Evolutionary conservation across 164 flowering plant genomes (phyloP).

Genomic region (Piper betle): DNA sequence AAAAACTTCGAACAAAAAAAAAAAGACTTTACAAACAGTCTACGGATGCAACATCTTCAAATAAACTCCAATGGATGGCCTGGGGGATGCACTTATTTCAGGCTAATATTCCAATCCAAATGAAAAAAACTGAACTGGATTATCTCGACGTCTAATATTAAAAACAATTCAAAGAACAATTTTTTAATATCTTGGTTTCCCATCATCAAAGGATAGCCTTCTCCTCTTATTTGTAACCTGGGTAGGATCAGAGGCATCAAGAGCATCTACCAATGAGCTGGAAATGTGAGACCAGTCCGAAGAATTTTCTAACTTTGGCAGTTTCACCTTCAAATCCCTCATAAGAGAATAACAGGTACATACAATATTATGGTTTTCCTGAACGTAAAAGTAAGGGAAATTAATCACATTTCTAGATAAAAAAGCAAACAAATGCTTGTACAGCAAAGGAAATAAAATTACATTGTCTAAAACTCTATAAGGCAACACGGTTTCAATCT

Average conservation of each 20-base stretch:
- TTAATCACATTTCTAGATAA: neutral
- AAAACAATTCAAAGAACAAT: too few species aligned
- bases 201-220: conserved; percentile 14
- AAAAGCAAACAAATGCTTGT: neutral
- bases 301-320: conserved; percentile 5
- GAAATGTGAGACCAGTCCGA: neutral
- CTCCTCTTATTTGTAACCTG: conserved; percentile 20
- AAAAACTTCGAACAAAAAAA: too few species aligned
- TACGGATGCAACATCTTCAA: neutral
- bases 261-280: neutral
- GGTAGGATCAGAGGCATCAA: conserved; percentile 14
- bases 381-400: conserved; percentile 6
- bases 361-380: conserved; percentile 27
- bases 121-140: neutral
- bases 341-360: conserved; percentile 31
- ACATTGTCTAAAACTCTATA: conserved; percentile 24
- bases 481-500: conserved; percentile 21
- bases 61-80: neutral
- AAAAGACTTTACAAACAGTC: too few species aligned
- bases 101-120: neutral
- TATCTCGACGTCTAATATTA: neutral
- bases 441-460: conserved; percentile 10
- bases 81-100: neutral
- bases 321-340: conserved; percentile 18
- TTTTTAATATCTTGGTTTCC: neutral